Base-by-base conservation (phyloP, 108 stramenopile species). In the Nitzschia sp. region DNA sequence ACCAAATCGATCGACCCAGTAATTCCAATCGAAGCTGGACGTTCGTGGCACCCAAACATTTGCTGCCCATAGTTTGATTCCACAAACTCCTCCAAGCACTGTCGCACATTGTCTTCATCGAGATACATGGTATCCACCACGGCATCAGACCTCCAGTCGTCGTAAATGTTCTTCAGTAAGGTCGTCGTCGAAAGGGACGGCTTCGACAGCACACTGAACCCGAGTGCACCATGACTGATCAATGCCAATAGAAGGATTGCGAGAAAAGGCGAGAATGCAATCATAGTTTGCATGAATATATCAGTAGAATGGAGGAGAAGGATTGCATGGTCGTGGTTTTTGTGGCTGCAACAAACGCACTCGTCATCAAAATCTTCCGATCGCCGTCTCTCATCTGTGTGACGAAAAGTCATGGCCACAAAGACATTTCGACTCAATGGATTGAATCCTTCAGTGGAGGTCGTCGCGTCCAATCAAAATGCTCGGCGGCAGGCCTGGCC, bases 21-120 rank as follows among this genome's bases (percentile, higher is more conserved):
- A 26, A 92, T 87, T 31, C 82, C 83, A 45, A 73, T 38, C 1
- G 60, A 54, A 0, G 76, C 54, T 0, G 91, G 72, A 28, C 71
- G 24, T 36, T 89, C 88, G 66, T 88, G 87, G 60, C 76, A 63
- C 13, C 91, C 91, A 74, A 92, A 92, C 91, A 92, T 92, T 53
- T 77, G 77, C 59, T 81, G 73, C 9, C 91, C 91, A 64, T 85
- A 87, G 8, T 92, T 85, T 33, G 77, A 79, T 0, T 89, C 80
- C 62, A 87, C 64, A 11, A 89, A 82, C 59, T 86, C 84, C 33
- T 89, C 81, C 25, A 92, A 67, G 59, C 84, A 85, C 18, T 53
- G 46, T 25, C 62, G 77, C 9, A 89, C 74, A 36, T 84, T 79
- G 25, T 85, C 87, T 72, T 92, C 91, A 46, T 82, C 81, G 13